phyloP scores from a whole-genome alignment of 2,329 filamentous ascomycete species.

The Botrytis medusae region DNA sequence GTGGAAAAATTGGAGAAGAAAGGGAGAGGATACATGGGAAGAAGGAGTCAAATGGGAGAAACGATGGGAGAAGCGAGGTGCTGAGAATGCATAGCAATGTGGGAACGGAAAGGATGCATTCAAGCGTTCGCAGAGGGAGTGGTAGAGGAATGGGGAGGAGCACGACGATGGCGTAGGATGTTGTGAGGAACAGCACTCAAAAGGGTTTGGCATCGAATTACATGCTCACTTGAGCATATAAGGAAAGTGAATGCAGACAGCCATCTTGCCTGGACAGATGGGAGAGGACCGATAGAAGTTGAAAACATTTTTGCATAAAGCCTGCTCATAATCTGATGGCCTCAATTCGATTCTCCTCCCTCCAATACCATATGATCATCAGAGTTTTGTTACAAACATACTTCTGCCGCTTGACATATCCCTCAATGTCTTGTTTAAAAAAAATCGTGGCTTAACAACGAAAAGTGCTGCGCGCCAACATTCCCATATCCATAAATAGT shows the following conservation, averaged over 20 bases:
- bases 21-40: constrained; percentile 3
- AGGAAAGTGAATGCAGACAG: not conserved
- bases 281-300: no score
- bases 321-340: not conserved
- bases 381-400: not conserved
- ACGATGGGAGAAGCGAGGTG: not conserved
- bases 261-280: not conserved
- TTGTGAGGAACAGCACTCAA: not conserved
- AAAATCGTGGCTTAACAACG: not conserved
- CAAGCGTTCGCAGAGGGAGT: not conserved
- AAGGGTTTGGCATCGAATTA: not conserved
- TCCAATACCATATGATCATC: not conserved
- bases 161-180: not conserved
- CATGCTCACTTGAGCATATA: constrained; percentile 4
- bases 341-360: not conserved
- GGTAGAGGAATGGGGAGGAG: not conserved
- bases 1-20: constrained; percentile 3
- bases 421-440: not conserved
- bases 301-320: not conserved
- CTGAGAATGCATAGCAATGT: constrained; percentile 12
- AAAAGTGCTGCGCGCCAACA: not conserved
- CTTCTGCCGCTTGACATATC: constrained; percentile 1
- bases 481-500: not conserved
- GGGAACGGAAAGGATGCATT: not conserved
- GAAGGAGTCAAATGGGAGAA: not conserved